Evolutionary conservation across 257 asterid species (phyloP).

Genomic region (Penstemon davidsonii): DNA sequence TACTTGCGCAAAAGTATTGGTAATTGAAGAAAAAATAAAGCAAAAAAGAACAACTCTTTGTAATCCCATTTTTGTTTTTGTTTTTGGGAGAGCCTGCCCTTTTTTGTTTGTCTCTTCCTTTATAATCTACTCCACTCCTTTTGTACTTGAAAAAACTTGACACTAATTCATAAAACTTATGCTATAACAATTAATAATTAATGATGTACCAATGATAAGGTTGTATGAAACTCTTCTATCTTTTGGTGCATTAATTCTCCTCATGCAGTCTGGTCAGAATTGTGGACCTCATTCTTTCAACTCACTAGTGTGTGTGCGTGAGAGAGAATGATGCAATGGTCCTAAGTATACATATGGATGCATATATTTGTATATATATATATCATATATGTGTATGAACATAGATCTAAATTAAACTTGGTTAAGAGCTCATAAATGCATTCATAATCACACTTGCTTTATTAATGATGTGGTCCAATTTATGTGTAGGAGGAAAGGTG

Average conservation of each 20-base stretch:
- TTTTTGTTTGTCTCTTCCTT: too few species aligned
- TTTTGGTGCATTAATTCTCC: conserved; percentile 21
- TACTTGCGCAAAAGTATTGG: conserved; percentile 6
- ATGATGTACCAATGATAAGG: conserved; percentile 24
- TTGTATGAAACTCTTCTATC: conserved; percentile 1
- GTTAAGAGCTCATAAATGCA: conserved; percentile 29
- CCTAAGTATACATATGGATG: not conserved
- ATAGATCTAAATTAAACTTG: conserved; percentile 7
- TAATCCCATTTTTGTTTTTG: conserved; percentile 21
- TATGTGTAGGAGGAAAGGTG: not conserved
- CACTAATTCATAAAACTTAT: not conserved
- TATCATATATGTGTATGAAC: not conserved
- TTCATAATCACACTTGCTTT: not conserved
- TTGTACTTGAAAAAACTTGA: not conserved
- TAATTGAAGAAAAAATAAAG: conserved; percentile 21
- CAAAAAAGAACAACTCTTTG: conserved; percentile 18
- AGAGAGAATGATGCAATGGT: conserved; percentile 17
- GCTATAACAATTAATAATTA: conserved; percentile 1
- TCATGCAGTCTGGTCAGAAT: conserved; percentile 20
- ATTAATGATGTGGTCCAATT: conserved; percentile 21
- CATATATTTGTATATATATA: too few species aligned
- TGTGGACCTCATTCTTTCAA: conserved; percentile 29
- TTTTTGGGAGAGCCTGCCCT: not conserved
- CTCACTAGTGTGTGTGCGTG: not conserved
- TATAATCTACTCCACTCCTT: not conserved